Evolutionary conservation across 23 red algal species (phyloP).

Genomic region (Gracilaria domingensis): DNA sequence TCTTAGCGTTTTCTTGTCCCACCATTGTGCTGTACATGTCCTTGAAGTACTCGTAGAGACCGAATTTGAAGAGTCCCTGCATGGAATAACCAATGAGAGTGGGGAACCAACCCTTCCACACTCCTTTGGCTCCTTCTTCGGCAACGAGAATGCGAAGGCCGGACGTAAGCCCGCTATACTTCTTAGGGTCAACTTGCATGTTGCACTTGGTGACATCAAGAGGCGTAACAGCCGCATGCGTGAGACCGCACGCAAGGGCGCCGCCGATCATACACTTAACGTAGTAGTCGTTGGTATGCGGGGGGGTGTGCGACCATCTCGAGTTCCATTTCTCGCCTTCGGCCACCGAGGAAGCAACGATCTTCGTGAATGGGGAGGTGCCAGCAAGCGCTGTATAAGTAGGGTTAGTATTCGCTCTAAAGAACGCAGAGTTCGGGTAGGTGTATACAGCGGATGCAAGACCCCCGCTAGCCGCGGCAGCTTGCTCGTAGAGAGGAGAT

Average conservation of each 20-base stretch:
- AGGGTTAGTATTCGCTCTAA: constrained; percentile 4
- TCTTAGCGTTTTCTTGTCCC: constrained; percentile 84
- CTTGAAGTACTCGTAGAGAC: constrained; percentile 99
- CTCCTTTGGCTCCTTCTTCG: constrained; percentile 84
- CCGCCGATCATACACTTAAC: constrained; percentile 86
- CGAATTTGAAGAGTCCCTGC: constrained; percentile 98
- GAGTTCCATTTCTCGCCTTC: constrained; percentile 71
- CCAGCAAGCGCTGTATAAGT: neutral
- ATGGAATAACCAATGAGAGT: constrained; percentile 94
- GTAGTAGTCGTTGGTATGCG: constrained; percentile 77
- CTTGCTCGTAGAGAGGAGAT: constrained; percentile 53
- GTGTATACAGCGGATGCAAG: constrained; percentile 42
- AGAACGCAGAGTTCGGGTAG: constrained; percentile 14
- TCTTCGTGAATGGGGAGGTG: constrained; percentile 29
- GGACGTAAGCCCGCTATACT: constrained; percentile 72
- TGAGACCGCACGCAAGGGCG: constrained; percentile 76
- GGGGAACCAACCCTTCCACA: constrained; percentile 87
- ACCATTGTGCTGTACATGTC: constrained; percentile 86
- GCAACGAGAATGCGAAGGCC: constrained; percentile 76
- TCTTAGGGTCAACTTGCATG: constrained; percentile 82
- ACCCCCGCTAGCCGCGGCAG: constrained; percentile 15
- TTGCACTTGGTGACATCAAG: constrained; percentile 85
- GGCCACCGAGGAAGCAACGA: constrained; percentile 66
- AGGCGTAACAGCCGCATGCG: constrained; percentile 81
- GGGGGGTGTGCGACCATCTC: constrained; percentile 52